Conservation (phyloP, 371 early-diverging fungal species). For the Rozella allomycis region DNA sequence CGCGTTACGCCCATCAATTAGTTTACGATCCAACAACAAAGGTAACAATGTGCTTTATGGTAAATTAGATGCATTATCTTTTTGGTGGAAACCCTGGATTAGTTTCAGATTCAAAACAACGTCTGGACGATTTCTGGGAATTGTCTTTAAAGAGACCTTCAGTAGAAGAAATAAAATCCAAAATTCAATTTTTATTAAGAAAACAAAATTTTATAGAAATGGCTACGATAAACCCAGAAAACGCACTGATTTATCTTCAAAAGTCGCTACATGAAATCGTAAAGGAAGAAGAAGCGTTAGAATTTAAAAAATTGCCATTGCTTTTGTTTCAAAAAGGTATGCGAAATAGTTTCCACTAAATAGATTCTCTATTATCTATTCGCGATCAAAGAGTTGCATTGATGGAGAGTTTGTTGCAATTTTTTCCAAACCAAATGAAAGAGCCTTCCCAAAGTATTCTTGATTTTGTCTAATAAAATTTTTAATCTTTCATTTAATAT, state of each 20-base stretch:
- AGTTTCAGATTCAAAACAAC: conserved; percentile 15
- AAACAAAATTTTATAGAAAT: neutral
- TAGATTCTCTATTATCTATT: neutral
- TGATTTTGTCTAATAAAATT: conserved; percentile 44
- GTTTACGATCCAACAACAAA: conserved; percentile 39
- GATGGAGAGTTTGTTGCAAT: conserved; percentile 42
- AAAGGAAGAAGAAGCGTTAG: conserved; percentile 3
- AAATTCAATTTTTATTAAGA: neutral
- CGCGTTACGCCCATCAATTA: conserved; percentile 68
- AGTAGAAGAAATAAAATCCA: neutral
- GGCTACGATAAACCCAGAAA: neutral
- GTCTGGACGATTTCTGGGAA: conserved; percentile 71
- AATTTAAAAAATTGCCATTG: neutral
- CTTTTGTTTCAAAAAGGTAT: neutral
- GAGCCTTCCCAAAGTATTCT: conserved; percentile 50
- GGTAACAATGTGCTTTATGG: too few species aligned
- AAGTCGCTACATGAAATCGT: conserved; percentile 21
- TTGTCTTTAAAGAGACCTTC: conserved; percentile 36
- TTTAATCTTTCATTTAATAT: too few species aligned
- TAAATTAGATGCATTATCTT: conserved; percentile 51
- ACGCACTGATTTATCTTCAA: conserved; percentile 4
- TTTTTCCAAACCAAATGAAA: conserved; percentile 53
- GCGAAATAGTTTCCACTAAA: neutral
- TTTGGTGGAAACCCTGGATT: conserved; percentile 79
- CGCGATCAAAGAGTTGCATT: conserved; percentile 30